phyloP scores from a whole-genome alignment of 768 basidiomycete genomes.

The Saitozyma sp. region DNA sequence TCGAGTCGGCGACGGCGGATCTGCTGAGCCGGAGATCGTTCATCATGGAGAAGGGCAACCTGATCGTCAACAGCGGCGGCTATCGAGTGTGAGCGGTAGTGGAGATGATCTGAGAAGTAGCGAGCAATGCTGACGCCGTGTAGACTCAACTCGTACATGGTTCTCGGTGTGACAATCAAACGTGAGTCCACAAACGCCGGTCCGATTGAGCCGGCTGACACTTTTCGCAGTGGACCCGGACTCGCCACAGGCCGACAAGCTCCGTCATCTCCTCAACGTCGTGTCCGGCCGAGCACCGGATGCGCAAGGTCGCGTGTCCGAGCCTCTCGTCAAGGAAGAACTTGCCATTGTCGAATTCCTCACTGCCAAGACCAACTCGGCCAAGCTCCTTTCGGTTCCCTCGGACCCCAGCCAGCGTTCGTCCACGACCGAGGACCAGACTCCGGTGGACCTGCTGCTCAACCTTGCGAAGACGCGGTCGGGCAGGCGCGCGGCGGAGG shows the following conservation, averaged over 20 bases:
- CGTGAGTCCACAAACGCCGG: constrained; percentile 25
- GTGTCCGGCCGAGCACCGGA: constrained; percentile 52
- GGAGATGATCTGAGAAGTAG: neutral
- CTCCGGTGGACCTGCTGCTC: constrained; percentile 46
- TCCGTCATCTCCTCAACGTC: constrained; percentile 48
- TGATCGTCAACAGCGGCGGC: constrained; percentile 51
- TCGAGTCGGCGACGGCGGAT: constrained; percentile 54
- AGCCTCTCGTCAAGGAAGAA: constrained; percentile 53
- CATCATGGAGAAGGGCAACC: constrained; percentile 51
- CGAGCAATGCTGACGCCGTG: neutral
- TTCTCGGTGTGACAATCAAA: constrained; percentile 52
- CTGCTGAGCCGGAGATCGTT: constrained; percentile 51
- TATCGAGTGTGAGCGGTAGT: constrained; percentile 46
- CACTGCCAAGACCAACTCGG: constrained; percentile 43
- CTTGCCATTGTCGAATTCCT: constrained; percentile 54
- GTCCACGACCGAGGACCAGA: constrained; percentile 26
- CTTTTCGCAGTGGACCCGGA: constrained; percentile 45
- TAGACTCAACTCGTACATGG: constrained; percentile 53
- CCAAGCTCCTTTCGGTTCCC: constrained; percentile 12
- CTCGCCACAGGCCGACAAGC: constrained; percentile 51
- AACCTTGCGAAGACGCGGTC: constrained; percentile 42
- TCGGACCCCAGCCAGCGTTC: constrained; percentile 1
- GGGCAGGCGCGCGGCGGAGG: constrained; percentile 45
- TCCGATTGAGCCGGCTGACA: constrained; percentile 4
- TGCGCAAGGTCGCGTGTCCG: constrained; percentile 46